Evolutionary conservation across 306 rosid genomes (phyloP).

Genomic region (Senna siamea): DNA sequence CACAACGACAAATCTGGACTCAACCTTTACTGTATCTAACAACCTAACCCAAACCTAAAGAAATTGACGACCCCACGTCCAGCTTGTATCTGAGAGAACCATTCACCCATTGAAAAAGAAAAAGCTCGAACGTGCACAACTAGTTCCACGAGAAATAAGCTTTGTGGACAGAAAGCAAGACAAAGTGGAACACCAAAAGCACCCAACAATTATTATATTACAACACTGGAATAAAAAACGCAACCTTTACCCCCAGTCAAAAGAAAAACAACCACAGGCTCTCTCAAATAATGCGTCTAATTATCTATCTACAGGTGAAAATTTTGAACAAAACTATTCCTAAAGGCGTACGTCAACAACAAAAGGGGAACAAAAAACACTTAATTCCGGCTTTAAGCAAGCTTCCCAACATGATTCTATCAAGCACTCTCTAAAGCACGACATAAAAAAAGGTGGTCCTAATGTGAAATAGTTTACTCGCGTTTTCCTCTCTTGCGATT

Average conservation of each 20-base stretch:
- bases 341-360: no score
- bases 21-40: background rate
- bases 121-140: conserved; percentile 22
- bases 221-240: conserved; percentile 3
- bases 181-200: conserved; percentile 22
- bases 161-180: conserved; percentile 29
- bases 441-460: background rate
- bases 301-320: background rate
- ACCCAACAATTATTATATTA: background rate
- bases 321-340: background rate
- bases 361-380: no score
- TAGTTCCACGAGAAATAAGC: conserved; percentile 25
- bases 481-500: no score
- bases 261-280: background rate
- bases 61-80: conserved; percentile 41
- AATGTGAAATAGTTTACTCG: no score
- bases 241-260: no score
- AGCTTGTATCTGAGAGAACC: conserved; percentile 20
- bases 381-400: background rate
- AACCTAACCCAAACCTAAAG: conserved; percentile 19
- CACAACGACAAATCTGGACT: background rate
- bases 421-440: background rate
- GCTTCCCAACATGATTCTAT: background rate
- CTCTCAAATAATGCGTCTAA: background rate
- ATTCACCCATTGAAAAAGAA: background rate